phyloP scores from a whole-genome alignment of 1,139 yeast genomes.

The Scheffersomyces insectosa region DNA sequence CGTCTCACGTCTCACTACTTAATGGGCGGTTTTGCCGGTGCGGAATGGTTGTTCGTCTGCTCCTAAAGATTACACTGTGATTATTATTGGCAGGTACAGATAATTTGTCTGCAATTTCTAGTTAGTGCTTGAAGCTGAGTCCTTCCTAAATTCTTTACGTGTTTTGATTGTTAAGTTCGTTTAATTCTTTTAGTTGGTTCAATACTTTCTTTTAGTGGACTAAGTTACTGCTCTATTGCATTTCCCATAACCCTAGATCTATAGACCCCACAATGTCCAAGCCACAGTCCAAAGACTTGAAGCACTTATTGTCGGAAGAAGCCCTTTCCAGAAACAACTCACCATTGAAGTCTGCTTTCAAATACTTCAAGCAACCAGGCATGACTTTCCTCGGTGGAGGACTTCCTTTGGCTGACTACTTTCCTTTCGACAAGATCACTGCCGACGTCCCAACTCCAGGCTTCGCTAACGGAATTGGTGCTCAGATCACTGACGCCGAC shows the following conservation, averaged over 20 bases:
- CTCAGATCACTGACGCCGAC: slow-evolving; percentile 52
- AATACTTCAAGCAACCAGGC: slow-evolving; percentile 70
- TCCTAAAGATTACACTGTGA: too few relatives aligned
- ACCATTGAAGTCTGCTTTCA: slow-evolving; percentile 81
- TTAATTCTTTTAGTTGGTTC: not conserved
- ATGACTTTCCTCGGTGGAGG: slow-evolving; percentile 95
- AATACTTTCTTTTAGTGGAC: not conserved
- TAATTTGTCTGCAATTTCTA: too few relatives aligned
- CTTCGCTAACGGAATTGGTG: slow-evolving; percentile 73
- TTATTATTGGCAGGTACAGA: too few relatives aligned
- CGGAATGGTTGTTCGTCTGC: too few relatives aligned
- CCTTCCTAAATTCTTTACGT: not conserved
- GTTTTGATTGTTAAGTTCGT: not conserved
- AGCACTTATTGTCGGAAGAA: slow-evolving; percentile 76
- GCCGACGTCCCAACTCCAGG: slow-evolving; percentile 79
- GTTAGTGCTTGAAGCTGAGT: too few relatives aligned
- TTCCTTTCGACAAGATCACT: slow-evolving; percentile 80
- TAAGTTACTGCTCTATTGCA: too few relatives aligned
- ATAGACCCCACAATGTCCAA: slow-evolving; percentile 10
- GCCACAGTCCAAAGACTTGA: slow-evolving; percentile 60
- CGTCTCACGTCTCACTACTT: too few relatives aligned
- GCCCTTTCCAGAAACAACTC: slow-evolving; percentile 76
- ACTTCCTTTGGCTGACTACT: slow-evolving; percentile 82
- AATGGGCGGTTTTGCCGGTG: too few relatives aligned
- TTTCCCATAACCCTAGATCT: not conserved